A percentile compares a stretch with the other conserved stretches of the same genome.
These are phyloP conservation scores for Alnus glutinosa DNA, from an alignment of 306 rosid genomes.

Conservation along the genomic window DNA sequence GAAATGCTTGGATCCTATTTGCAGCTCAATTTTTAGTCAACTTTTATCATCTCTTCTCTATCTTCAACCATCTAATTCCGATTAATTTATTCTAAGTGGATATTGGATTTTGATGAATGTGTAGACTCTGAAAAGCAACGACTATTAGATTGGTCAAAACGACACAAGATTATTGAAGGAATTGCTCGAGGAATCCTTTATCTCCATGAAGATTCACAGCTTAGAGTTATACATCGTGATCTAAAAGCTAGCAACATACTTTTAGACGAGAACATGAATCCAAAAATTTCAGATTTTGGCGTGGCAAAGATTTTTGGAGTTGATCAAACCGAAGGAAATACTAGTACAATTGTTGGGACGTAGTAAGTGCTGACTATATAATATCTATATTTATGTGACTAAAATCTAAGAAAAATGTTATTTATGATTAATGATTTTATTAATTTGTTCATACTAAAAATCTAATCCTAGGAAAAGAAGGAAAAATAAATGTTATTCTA, in stretches of 20 bases:
- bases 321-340: neutral
- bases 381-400: too few relatives aligned
- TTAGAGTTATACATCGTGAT: constrained; percentile 5
- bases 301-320: neutral
- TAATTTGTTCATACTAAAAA: too few relatives aligned
- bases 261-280: constrained; percentile 7
- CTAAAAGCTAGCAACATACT: constrained; percentile 6
- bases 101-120: neutral
- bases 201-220: constrained; percentile 6
- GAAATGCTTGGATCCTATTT: neutral
- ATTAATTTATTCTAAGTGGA: too few relatives aligned
- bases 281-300: constrained; percentile 19
- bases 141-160: neutral
- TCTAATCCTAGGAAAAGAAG: too few relatives aligned
- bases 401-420: too few relatives aligned
- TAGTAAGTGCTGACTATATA: neutral
- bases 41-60: too few relatives aligned
- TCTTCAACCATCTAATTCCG: too few relatives aligned
- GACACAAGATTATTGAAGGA: constrained; percentile 5
- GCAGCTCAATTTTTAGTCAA: too few relatives aligned
- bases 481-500: too few relatives aligned
- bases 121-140: neutral
- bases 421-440: too few relatives aligned
- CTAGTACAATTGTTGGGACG: neutral
- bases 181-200: constrained; percentile 9